Base-by-base conservation (phyloP, 1,139 yeast species). In the Tardiomyces depauwii region DNA sequence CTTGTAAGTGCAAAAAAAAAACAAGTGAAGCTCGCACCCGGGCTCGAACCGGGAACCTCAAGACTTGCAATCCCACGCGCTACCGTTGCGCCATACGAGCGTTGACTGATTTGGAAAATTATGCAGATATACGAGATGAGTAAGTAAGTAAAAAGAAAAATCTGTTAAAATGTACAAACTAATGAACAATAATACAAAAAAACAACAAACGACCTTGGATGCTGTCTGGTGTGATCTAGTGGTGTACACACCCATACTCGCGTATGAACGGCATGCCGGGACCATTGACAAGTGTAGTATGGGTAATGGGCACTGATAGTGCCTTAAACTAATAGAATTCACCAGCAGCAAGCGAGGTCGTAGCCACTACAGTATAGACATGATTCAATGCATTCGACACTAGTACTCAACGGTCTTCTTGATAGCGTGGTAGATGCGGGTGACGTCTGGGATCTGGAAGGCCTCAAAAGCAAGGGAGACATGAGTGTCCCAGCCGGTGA, bases 401-500 rank as follows among this genome's bases (percentile, higher is more conserved):
- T 53, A 63, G 45, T 53, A 63, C 32, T 62, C 55, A 14, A 61
- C 44, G 13, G 58, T 52, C 47, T 55, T 53, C 46, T 60, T 59
- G 41, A 64, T 63, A 18, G 60, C 63, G 46, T 64, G 64, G 51
- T 54, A 60, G 39, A 62, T 56, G 42, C 65, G 49, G 14, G 60
- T 59, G 19, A 64, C 67, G 47, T 64, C 64, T 10, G 68, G 68
- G 19, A 62, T 50, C 52, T 56, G 59, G 51, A 64, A 59, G 14
- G 51, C 53, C 48, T 64, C 68, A 47, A 53, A 63, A 9, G 60
- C 55, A 45, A 64, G 52, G 12, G 66, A 56, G 19, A 62, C 56
- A 41, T 60, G 66, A 1, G 65, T 59, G 45, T 64, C 67, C 57
- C 62, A 59, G n/a, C 66, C 66, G n/a, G 68, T 55, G 39, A 64